Conservation (phyloP, 176 grass and related monocot genomes). For the Dendrocalamus sinicus region DNA sequence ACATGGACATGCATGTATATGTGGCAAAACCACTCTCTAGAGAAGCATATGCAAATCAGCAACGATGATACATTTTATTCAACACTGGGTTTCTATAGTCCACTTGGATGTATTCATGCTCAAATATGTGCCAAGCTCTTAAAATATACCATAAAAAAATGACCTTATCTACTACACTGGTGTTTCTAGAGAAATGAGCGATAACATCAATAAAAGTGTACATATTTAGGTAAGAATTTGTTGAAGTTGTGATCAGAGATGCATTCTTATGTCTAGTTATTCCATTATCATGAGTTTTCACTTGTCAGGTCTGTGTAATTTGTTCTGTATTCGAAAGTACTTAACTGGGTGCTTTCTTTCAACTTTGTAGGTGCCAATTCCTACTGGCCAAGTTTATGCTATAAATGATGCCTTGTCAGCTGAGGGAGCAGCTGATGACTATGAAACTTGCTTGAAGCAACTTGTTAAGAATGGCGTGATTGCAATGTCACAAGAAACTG, state of each 20-base stretch:
- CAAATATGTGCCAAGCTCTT: not conserved
- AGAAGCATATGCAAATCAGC: not conserved
- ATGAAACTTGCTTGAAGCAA: slow-evolving; percentile 77
- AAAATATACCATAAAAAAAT: not conserved
- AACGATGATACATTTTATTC: not conserved
- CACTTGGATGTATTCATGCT: not conserved
- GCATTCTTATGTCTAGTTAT: slow-evolving; percentile 8
- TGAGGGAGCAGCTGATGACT: slow-evolving; percentile 86
- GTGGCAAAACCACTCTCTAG: not conserved
- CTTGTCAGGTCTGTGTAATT: not conserved
- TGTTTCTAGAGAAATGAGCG: not conserved
- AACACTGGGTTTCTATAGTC: not conserved
- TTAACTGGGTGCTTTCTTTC: slow-evolving; percentile 15
- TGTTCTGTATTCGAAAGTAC: not conserved
- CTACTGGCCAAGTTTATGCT: slow-evolving; percentile 77
- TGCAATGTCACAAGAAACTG: slow-evolving; percentile 52
- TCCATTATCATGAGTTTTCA: slow-evolving; percentile 2
- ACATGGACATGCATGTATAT: no score
- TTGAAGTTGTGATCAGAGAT: not conserved
- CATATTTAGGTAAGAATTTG: not conserved
- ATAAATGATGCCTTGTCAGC: slow-evolving; percentile 93
- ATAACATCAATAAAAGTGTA: not conserved
- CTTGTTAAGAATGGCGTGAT: slow-evolving; percentile 71
- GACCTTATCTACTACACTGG: not conserved
- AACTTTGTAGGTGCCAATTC: slow-evolving; percentile 77